A percentile compares a stretch with the other conserved stretches of the same genome.
These are phyloP conservation scores for Penicillium aurantiogriseum DNA, from an alignment of 2,329 filamentous ascomycete genomes.

Conservation along the genomic window DNA sequence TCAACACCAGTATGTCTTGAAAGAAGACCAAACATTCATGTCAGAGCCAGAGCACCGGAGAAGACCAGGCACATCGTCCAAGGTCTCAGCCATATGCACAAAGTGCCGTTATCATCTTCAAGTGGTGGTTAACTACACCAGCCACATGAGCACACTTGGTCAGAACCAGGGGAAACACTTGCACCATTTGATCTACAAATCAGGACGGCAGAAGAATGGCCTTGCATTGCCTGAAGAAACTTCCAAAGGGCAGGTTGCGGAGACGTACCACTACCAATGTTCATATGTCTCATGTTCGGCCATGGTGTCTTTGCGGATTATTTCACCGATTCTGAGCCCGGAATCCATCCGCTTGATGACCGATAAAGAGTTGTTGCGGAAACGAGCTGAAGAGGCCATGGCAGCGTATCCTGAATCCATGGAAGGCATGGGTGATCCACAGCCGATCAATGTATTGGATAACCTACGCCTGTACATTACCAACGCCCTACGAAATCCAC, in stretches of 20 bases:
- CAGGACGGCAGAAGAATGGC: slow-evolving; percentile 33
- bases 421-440: slow-evolving; percentile 52
- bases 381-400: slow-evolving; percentile 55
- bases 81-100: slow-evolving; percentile 60
- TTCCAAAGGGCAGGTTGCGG: slow-evolving; percentile 36
- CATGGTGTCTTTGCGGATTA: slow-evolving; percentile 53
- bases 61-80: slow-evolving; percentile 50
- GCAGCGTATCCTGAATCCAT: slow-evolving; percentile 53
- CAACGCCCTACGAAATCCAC: slow-evolving; percentile 55
- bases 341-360: slow-evolving; percentile 53
- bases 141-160: slow-evolving; percentile 44
- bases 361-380: slow-evolving; percentile 52
- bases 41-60: slow-evolving; percentile 42
- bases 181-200: slow-evolving; percentile 59
- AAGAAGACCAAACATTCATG: slow-evolving; percentile 54
- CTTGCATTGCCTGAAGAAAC: slow-evolving; percentile 22
- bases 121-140: slow-evolving; percentile 54
- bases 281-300: slow-evolving; percentile 58
- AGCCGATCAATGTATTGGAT: slow-evolving; percentile 54
- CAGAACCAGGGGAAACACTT: slow-evolving; percentile 53
- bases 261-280: slow-evolving; percentile 57
- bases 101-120: slow-evolving; percentile 63
- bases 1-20: slow-evolving; percentile 59
- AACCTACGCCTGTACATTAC: slow-evolving; percentile 60
- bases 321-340: slow-evolving; percentile 52